A percentile compares a stretch with the other conserved stretches of the same genome.
These are phyloP conservation scores for Malassezia obtusa DNA, from an alignment of 1,284 basidiomycete genomes.

Conservation along the genomic window DNA sequence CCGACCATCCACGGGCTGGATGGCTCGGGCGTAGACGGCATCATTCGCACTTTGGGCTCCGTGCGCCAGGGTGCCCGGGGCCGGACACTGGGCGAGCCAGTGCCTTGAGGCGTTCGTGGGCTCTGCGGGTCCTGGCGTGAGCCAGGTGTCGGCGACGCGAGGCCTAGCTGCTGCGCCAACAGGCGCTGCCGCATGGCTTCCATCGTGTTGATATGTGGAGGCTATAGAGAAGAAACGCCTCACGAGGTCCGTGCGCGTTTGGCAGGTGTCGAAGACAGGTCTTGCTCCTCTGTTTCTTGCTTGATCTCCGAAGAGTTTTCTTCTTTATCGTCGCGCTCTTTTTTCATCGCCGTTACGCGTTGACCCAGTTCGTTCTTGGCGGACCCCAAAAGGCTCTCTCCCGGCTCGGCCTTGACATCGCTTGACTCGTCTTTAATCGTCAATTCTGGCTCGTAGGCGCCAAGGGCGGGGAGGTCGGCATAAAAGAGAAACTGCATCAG, in stretches of 20 bases:
- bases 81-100: neutral
- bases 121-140: neutral
- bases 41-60: constrained; percentile 10
- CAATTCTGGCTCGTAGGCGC: constrained; percentile 16
- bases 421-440: too few species aligned
- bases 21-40: constrained; percentile 5
- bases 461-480: constrained; percentile 37
- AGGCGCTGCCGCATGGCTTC: constrained; percentile 17
- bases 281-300: neutral
- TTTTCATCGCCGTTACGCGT: neutral
- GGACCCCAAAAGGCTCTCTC: too few species aligned
- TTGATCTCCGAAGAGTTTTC: neutral
- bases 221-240: neutral
- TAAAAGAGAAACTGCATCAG: constrained; percentile 29
- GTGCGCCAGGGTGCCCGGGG: constrained; percentile 4
- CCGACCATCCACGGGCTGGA: neutral
- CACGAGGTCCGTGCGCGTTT: constrained; percentile 2
- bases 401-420: neutral
- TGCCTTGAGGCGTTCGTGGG: neutral
- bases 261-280: neutral
- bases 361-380: too few species aligned
- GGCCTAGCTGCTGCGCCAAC: constrained; percentile 18
- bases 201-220: constrained; percentile 7
- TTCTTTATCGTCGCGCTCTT: neutral
- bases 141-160: neutral